These are phyloP conservation scores for Trypanosoma vivax DNA, from an alignment of 208 protist species.

Conservation along the genomic window DNA sequence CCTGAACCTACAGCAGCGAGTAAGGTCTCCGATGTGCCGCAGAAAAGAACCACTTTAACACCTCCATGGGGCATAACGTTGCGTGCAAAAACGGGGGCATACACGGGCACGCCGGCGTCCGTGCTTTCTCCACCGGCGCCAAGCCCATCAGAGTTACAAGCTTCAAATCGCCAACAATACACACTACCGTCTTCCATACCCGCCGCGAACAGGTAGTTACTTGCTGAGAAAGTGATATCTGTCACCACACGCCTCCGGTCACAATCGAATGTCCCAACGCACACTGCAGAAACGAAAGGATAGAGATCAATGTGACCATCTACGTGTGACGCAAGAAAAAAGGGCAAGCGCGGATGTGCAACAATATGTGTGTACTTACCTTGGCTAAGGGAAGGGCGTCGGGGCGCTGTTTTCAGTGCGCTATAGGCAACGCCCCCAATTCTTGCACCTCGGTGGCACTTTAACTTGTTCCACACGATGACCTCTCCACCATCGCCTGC, in stretches of 20 bases:
- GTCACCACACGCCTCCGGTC: constrained; percentile 31
- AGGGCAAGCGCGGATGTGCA: constrained; percentile 77
- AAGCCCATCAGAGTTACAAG: no score
- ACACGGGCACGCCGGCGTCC: constrained; percentile 20
- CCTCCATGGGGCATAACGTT: constrained; percentile 34
- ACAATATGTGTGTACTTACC: constrained; percentile 25
- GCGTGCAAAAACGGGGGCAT: constrained; percentile 34
- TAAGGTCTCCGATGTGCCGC: constrained; percentile 53
- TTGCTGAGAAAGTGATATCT: constrained; percentile 44
- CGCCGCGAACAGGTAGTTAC: constrained; percentile 60
- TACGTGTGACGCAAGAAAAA: constrained; percentile 50
- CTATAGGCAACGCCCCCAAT: neutral
- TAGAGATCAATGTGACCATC: constrained; percentile 77
- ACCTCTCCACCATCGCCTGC: constrained; percentile 65
- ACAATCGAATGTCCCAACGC: constrained; percentile 58
- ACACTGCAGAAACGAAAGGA: constrained; percentile 62
- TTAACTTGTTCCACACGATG: constrained; percentile 31
- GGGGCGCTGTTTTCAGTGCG: constrained; percentile 11
- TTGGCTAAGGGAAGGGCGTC: constrained; percentile 28
- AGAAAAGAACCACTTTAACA: constrained; percentile 51
- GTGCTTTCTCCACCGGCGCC: no score
- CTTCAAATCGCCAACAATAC: constrained; percentile 57
- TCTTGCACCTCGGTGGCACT: neutral
- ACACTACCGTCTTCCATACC: constrained; percentile 74
- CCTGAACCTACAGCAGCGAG: constrained; percentile 55